Percentiles rank a stretch among this genome's conserved stretches.
These are phyloP conservation scores for Tricholoma terreum DNA, from an alignment of 768 basidiomycete genomes.

Conservation along the genomic window DNA sequence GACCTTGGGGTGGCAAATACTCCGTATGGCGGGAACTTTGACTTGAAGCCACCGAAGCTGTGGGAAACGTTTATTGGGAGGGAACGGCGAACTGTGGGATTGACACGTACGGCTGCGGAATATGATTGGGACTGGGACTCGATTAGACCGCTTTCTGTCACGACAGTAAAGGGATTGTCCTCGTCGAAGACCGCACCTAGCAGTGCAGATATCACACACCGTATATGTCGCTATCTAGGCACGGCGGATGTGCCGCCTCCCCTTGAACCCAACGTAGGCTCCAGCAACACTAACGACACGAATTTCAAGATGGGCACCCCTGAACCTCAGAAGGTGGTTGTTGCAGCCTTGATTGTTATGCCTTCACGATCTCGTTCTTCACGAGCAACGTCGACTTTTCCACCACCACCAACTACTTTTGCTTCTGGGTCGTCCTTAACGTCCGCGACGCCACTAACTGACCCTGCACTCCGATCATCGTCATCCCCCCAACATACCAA, in stretches of 20 bases:
- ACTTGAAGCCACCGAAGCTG: background rate
- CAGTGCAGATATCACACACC: background rate
- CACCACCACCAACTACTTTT: too few species aligned
- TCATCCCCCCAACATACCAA: background rate
- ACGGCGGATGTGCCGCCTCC: background rate
- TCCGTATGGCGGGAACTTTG: background rate
- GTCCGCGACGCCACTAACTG: background rate
- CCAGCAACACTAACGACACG: background rate
- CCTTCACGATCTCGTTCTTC: background rate
- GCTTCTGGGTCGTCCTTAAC: background rate
- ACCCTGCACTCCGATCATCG: background rate
- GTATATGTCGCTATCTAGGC: background rate
- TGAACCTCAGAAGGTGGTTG: background rate
- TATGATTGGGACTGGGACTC: background rate
- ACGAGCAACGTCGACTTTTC: background rate
- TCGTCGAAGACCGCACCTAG: background rate
- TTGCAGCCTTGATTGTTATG: background rate
- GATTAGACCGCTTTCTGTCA: background rate
- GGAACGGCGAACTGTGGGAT: background rate
- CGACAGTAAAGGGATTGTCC: background rate
- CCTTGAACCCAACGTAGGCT: background rate
- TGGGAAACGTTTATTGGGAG: background rate
- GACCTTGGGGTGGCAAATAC: background rate
- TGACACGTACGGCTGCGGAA: background rate
- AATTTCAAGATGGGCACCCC: too few species aligned